Base-by-base conservation (phyloP, 1,139 yeast genomes). In the Kodamaea sp. region DNA sequence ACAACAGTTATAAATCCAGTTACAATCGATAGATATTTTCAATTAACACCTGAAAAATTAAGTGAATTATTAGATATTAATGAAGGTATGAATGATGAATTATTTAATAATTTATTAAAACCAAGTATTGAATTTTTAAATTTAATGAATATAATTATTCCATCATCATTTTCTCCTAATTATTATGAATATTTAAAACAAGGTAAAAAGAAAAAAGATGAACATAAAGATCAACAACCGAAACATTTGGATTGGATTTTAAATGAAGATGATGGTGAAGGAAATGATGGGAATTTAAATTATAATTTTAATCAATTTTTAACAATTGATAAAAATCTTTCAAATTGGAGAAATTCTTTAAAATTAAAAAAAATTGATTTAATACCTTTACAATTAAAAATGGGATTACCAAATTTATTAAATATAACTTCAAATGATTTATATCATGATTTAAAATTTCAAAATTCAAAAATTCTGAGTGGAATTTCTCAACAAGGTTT, bases 1-100 rank as follows among this genome's bases (percentile, higher is more conserved):
- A 71, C 76, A 6, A 71, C 77, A 0, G 75, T 71, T 8, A 70
- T 71, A 29, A 72, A 72, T 42, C 78, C 78, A 1, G 75, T 71
- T 9, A 72, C 78, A 1, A 72, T 72, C 32, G 77, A 71, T 35
- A 54, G 75, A 35, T 72, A 72, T 47, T 71, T 69, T 47, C 70
- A 69, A 45, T 61, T 72, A 38, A 72, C 77, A 2, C 78, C 78
- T 0, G 75, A 68, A 32, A 71, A 71, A 39, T 56, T 72, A 29
- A 65, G 71, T 34, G 57, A 62, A 31, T 56, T 72, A 39, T 50
- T 71, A 11, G 66, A 38, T 8, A 38, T 35, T n/a, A 48, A 49
- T 6, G 51, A 57, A 5, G 58, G 51, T 8, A 53, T 51, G 10
- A 36, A 52, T 22, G 75, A 70, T 42, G 67, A 60, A 29, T 50